phyloP scores from a whole-genome alignment of 805 yeast genomes.

The Candida montana region DNA sequence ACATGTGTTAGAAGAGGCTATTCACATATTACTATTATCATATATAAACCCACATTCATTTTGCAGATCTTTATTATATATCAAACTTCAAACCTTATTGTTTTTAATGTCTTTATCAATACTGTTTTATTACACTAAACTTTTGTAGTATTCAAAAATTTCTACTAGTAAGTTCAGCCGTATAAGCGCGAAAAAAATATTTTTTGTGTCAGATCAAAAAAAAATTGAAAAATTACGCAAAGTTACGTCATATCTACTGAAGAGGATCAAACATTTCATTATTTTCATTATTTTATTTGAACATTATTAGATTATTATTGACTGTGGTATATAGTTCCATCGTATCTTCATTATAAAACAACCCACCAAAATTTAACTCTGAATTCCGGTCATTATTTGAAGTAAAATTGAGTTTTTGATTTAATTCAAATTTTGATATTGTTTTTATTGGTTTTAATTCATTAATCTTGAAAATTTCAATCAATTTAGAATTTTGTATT shows the following conservation, averaged over 20 bases:
- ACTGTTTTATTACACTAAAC: not conserved
- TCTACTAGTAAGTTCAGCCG: too few relatives aligned
- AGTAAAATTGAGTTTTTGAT: too few relatives aligned
- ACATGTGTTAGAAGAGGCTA: too few relatives aligned
- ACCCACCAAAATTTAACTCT: slow-evolving; percentile 2
- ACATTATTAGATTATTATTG: not conserved
- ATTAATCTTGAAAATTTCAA: slow-evolving; percentile 9
- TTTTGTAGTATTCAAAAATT: too few relatives aligned
- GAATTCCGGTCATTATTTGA: not conserved
- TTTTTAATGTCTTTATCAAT: too few relatives aligned
- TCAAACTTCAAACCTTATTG: too few relatives aligned
- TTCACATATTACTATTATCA: too few relatives aligned
- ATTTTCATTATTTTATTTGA: not conserved
- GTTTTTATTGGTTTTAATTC: slow-evolving; percentile 9
- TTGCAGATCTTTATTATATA: too few relatives aligned
- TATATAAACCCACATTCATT: too few relatives aligned
- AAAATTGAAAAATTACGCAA: not conserved
- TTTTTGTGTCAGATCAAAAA: slow-evolving; percentile 1
- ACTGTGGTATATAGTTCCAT: slow-evolving; percentile 3
- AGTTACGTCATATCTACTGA: not conserved
- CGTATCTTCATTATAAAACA: not conserved
- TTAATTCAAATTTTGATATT: slow-evolving; percentile 2
- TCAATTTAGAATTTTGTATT: slow-evolving; percentile 5
- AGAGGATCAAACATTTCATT: too few relatives aligned
- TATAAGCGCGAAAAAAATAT: not conserved